Evolutionary conservation across 306 rosid species (phyloP).

Genomic region (Cicer cuneatum): DNA sequence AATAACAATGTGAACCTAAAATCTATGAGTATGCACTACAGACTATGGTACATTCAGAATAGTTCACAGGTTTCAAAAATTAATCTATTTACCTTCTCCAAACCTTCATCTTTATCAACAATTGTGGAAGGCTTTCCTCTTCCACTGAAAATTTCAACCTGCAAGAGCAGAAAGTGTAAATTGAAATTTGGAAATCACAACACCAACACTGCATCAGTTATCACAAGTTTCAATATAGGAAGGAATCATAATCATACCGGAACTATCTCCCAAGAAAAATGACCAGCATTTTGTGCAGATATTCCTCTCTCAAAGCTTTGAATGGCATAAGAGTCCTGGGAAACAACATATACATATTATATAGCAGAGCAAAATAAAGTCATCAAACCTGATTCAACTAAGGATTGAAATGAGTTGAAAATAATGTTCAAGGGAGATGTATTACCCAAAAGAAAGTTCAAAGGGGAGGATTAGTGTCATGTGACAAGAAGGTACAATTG

Average conservation of each 20-base stretch:
- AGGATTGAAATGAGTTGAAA: slow-evolving; percentile 26
- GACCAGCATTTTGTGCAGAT: slow-evolving; percentile 75
- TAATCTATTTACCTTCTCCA: slow-evolving; percentile 67
- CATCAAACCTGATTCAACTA: slow-evolving; percentile 35
- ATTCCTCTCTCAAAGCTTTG: slow-evolving; percentile 84
- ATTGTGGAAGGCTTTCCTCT: slow-evolving; percentile 70
- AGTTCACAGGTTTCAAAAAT: slow-evolving; percentile 34
- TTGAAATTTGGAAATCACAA: slow-evolving; percentile 44
- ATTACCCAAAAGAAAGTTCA: slow-evolving; percentile 22
- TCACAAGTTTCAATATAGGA: slow-evolving; percentile 2
- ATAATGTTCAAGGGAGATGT: not conserved
- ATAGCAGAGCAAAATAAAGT: slow-evolving; percentile 16
- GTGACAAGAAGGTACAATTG: slow-evolving; percentile 21
- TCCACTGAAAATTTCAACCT: slow-evolving; percentile 76
- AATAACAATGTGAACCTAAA: slow-evolving; percentile 23
- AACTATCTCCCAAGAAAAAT: slow-evolving; percentile 84
- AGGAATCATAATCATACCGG: slow-evolving; percentile 64
- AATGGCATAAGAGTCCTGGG: slow-evolving; percentile 82
- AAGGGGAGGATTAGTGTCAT: slow-evolving; percentile 10
- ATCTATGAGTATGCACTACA: slow-evolving; percentile 21
- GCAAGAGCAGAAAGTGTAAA: slow-evolving; percentile 44
- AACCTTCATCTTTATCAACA: slow-evolving; percentile 83
- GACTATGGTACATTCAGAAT: slow-evolving; percentile 9
- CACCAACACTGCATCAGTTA: slow-evolving; percentile 7
- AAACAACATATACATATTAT: slow-evolving; percentile 30